Evolutionary conservation across 176 grass and related monocot genomes (phyloP).

Genomic region (Musa acuminata): DNA sequence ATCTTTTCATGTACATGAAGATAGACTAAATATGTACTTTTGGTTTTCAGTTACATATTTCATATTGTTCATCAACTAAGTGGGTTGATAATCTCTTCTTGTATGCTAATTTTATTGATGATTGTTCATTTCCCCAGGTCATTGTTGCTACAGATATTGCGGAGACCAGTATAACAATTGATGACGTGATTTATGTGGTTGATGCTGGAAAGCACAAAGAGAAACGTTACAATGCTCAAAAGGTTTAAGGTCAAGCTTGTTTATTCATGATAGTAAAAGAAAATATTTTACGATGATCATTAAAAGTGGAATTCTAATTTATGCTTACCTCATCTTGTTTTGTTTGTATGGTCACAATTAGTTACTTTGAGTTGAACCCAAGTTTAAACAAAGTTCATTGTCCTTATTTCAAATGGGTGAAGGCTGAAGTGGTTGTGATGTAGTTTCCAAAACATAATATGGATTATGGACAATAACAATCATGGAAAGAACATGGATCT

Average conservation of each 20-base stretch:
- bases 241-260: constrained; percentile 32
- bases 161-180: constrained; percentile 98
- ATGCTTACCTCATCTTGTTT: background rate
- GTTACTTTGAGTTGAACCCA: background rate
- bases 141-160: constrained; percentile 98
- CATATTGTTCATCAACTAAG: background rate
- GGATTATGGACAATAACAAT: background rate
- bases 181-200: constrained; percentile 93
- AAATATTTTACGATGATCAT: background rate
- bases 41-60: background rate
- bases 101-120: background rate
- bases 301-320: background rate
- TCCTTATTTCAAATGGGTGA: background rate
- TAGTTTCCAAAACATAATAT: background rate
- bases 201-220: constrained; percentile 95
- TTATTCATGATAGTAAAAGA: background rate
- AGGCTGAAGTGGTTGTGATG: background rate
- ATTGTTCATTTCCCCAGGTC: constrained; percentile 49
- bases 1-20: background rate
- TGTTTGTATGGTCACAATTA: background rate
- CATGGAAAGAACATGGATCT: background rate
- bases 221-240: constrained; percentile 91
- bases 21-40: background rate
- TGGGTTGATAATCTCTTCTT: background rate
- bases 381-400: background rate